A percentile compares a stretch with the other conserved stretches of the same genome.
These are phyloP conservation scores for Teratosphaeria gauchensis DNA, from an alignment of 2,329 filamentous ascomycete genomes.

Conservation along the genomic window DNA sequence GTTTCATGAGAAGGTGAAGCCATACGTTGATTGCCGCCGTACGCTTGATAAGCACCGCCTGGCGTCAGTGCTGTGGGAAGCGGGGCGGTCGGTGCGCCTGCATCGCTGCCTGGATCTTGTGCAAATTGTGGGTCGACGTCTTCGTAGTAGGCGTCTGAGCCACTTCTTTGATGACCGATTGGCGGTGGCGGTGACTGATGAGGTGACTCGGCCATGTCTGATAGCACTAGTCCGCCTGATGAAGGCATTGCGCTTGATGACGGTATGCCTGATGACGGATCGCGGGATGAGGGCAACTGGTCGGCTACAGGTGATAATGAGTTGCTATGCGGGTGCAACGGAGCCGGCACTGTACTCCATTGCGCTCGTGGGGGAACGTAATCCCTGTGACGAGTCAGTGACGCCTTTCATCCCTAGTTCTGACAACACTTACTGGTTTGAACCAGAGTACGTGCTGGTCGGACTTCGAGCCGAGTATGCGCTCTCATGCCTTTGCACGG, in stretches of 20 bases:
- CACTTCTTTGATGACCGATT: conserved; percentile 21
- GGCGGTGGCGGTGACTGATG: conserved; percentile 17
- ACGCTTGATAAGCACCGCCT: conserved; percentile 4
- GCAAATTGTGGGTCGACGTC: conserved; percentile 86
- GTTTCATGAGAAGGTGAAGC: conserved; percentile 3
- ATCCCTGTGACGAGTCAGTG: conserved; percentile 14
- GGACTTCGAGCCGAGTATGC: conserved; percentile 55
- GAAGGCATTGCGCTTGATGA: conserved; percentile 11
- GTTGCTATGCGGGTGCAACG: conserved; percentile 5
- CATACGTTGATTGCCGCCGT: conserved; percentile 4
- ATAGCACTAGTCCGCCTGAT: conserved; percentile 8
- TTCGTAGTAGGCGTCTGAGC: conserved; percentile 66
- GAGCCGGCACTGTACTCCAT: conserved; percentile 24
- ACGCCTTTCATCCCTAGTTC: neutral
- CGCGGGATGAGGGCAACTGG: neutral
- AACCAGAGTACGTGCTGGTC: conserved; percentile 56
- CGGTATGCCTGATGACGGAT: conserved; percentile 6
- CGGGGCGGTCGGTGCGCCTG: conserved; percentile 3
- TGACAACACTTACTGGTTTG: conserved; percentile 51
- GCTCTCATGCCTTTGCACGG: conserved; percentile 44
- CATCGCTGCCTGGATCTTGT: conserved; percentile 28
- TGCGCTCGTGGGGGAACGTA: conserved; percentile 40
- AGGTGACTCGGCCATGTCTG: conserved; percentile 9
- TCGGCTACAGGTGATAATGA: neutral
- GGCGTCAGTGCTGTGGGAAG: conserved; percentile 11